phyloP scores from a whole-genome alignment of 2,329 filamentous ascomycete species.

The Botrytis pseudocinerea region DNA sequence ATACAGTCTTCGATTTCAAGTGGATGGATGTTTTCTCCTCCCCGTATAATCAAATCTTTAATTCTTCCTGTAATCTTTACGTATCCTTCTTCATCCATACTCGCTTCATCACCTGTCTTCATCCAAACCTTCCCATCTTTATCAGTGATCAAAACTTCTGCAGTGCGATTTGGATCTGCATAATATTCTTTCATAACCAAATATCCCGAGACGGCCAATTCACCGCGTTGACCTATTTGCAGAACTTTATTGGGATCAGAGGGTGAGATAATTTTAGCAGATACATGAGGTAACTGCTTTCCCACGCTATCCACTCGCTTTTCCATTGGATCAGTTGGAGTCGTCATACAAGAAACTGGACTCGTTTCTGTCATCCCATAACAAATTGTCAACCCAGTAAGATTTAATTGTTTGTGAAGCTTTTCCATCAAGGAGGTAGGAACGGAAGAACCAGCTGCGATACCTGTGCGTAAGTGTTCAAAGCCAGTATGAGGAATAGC shows the following conservation, averaged over 20 bases:
- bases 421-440: constrained; percentile 78
- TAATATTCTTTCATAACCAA: constrained; percentile 91
- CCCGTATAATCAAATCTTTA: constrained; percentile 93
- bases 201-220: constrained; percentile 82
- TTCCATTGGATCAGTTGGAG: constrained; percentile 64
- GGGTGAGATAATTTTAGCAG: constrained; percentile 74
- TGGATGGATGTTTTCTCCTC: constrained; percentile 94
- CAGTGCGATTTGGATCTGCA: constrained; percentile 68
- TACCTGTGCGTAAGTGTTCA: constrained; percentile 76
- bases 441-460: constrained; percentile 84
- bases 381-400: constrained; percentile 85
- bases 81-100: constrained; percentile 80
- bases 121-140: constrained; percentile 64
- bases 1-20: constrained; percentile 90
- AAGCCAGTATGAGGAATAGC: constrained; percentile 51
- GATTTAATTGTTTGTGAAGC: constrained; percentile 71
- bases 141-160: constrained; percentile 60
- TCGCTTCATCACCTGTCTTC: constrained; percentile 88
- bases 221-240: constrained; percentile 67
- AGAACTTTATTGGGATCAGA: constrained; percentile 59
- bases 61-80: constrained; percentile 87
- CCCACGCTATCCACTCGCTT: constrained; percentile 73
- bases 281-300: constrained; percentile 78
- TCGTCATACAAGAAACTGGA: constrained; percentile 64
- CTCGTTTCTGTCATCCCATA: constrained; percentile 54